A percentile compares a stretch with the other conserved stretches of the same genome.
These are phyloP conservation scores for Dioszegia aurantiaca DNA, from an alignment of 768 basidiomycete genomes.

Conservation along the genomic window DNA sequence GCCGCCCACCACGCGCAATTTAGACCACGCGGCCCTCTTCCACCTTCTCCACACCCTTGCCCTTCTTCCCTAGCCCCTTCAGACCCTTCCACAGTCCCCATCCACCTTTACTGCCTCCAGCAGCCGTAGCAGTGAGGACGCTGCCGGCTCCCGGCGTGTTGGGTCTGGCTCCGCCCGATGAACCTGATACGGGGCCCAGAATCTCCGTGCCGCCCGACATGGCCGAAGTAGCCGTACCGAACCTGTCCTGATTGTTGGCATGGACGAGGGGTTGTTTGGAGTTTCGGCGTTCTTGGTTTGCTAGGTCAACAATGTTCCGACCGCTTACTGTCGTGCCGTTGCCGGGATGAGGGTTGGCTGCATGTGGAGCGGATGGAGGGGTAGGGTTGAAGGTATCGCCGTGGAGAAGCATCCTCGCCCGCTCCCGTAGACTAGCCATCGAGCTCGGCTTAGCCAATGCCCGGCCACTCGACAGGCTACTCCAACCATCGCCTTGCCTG, in stretches of 20 bases:
- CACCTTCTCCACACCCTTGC: constrained; percentile 18
- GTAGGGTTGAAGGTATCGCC: constrained; percentile 11
- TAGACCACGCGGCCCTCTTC: constrained; percentile 12
- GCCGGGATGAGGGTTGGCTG: not conserved
- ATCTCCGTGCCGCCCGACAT: too few relatives aligned
- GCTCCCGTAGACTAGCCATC: constrained; percentile 39
- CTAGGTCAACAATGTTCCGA: constrained; percentile 24
- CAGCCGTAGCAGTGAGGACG: constrained; percentile 12
- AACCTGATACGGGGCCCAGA: not conserved
- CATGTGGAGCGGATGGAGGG: not conserved
- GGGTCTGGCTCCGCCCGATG: constrained; percentile 7
- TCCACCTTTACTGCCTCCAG: constrained; percentile 9
- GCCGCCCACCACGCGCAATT: too few relatives aligned
- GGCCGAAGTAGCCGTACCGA: constrained; percentile 1
- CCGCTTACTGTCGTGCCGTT: not conserved
- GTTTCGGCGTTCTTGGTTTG: constrained; percentile 7
- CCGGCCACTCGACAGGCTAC: constrained; percentile 16
- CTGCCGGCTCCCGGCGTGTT: constrained; percentile 22
- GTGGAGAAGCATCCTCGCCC: constrained; percentile 28
- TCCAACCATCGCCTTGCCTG: constrained; percentile 41
- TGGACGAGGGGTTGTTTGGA: constrained; percentile 11
- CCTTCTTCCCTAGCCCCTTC: constrained; percentile 25
- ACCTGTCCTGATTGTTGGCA: not conserved
- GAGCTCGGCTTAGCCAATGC: constrained; percentile 26
- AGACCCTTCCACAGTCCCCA: constrained; percentile 23